phyloP scores from a whole-genome alignment of 78 protist genomes.

The Mastigamoeba balamuthi region DNA sequence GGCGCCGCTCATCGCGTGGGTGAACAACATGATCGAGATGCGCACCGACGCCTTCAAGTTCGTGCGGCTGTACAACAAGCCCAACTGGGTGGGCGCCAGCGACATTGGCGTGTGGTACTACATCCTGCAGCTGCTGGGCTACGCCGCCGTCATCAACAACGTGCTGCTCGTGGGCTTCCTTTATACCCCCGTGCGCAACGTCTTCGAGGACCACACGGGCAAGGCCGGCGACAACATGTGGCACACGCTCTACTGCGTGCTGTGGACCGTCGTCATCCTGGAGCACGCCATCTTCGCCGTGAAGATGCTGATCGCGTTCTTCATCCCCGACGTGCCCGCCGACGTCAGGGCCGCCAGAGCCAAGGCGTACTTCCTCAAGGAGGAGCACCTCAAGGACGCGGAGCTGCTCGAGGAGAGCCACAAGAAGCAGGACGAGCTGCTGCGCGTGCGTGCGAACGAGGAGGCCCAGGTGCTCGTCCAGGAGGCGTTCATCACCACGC shows the following conservation, averaged over 20 bases:
- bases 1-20: conserved; percentile 43
- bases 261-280: not conserved
- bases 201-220: not conserved
- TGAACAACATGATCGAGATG: conserved; percentile 51
- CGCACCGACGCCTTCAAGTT: conserved; percentile 29
- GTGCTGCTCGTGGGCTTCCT: not conserved
- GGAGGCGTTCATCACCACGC: too few relatives aligned
- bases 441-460: too few relatives aligned
- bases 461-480: too few relatives aligned
- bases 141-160: not conserved
- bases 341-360: not conserved
- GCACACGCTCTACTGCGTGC: not conserved
- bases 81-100: conserved; percentile 1
- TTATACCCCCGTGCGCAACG: not conserved
- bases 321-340: not conserved
- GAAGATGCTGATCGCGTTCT: not conserved
- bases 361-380: not conserved
- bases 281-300: not conserved
- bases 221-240: not conserved
- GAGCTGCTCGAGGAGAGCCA: too few relatives aligned
- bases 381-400: too few relatives aligned
- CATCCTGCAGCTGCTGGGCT: not conserved
- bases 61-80: conserved; percentile 3
- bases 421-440: too few relatives aligned
- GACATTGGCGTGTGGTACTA: conserved; percentile 4